Evolutionary conservation across 2,329 filamentous ascomycete genomes (phyloP).

Genomic region (Fusarium floridanum): DNA sequence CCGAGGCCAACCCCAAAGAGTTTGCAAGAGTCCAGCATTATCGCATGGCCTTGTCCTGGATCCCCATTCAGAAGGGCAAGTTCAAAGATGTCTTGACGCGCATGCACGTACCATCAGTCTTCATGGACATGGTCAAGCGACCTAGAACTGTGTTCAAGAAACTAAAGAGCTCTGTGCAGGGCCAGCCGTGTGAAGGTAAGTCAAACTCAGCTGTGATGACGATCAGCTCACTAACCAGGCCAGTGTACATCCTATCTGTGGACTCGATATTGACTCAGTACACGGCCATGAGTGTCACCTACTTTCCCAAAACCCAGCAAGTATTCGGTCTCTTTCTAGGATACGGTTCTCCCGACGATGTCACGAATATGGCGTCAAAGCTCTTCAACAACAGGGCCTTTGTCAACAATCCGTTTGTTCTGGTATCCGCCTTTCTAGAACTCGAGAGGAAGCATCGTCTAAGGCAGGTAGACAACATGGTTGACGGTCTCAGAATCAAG

Average conservation of each 20-base stretch:
- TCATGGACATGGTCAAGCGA: not conserved
- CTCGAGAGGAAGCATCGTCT: not conserved
- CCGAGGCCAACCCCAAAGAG: not conserved
- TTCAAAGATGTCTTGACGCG: not conserved
- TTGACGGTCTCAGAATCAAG: not conserved
- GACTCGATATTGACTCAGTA: conserved; percentile 16
- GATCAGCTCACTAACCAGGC: not conserved
- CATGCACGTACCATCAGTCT: not conserved
- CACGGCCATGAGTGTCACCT: conserved; percentile 15
- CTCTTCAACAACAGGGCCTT: conserved; percentile 11
- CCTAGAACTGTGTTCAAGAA: not conserved
- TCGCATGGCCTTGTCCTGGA: not conserved
- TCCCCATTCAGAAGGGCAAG: not conserved
- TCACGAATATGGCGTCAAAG: not conserved
- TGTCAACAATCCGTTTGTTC: conserved; percentile 13
- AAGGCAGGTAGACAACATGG: not conserved
- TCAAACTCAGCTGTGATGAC: too few species aligned
- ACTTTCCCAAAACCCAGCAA: conserved; percentile 12
- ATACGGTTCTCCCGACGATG: not conserved
- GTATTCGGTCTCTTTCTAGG: conserved; percentile 14
- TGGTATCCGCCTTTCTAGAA: conserved; percentile 12
- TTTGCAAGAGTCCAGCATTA: not conserved
- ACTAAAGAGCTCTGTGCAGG: not conserved
- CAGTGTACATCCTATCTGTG: conserved; percentile 16
- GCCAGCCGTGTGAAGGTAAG: not conserved